Evolutionary conservation across 2,329 filamentous ascomycete genomes (phyloP).

Genomic region (Myrmaecium sp.): DNA sequence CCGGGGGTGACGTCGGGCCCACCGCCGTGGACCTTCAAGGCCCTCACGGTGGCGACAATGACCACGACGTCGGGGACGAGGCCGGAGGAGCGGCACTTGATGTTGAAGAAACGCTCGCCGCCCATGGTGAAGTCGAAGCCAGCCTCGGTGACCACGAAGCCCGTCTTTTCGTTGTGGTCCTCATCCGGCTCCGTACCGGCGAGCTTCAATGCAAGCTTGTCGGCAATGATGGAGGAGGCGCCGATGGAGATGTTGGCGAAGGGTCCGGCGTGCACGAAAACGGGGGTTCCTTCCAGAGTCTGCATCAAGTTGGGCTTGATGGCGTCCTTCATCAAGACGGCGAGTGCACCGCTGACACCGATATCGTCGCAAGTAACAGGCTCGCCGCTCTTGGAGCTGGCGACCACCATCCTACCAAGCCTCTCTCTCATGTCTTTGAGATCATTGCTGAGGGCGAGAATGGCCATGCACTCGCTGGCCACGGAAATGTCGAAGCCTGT

Average conservation of each 20-base stretch:
- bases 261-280: slow-evolving; percentile 92
- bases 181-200: slow-evolving; percentile 88
- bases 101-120: slow-evolving; percentile 98
- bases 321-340: slow-evolving; percentile 91
- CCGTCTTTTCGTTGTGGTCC: slow-evolving; percentile 63
- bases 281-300: slow-evolving; percentile 87
- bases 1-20: slow-evolving; percentile 87
- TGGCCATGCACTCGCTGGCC: slow-evolving; percentile 95
- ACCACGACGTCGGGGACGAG: slow-evolving; percentile 87
- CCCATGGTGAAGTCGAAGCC: slow-evolving; percentile 99
- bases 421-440: slow-evolving; percentile 82
- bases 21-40: slow-evolving; percentile 91
- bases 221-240: slow-evolving; percentile 85
- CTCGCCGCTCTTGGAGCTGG: slow-evolving; percentile 68
- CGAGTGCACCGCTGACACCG: slow-evolving; percentile 78
- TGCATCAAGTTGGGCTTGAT: slow-evolving; percentile 99
- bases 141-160: slow-evolving; percentile 90
- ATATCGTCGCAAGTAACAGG: slow-evolving; percentile 94
- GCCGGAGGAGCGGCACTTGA: slow-evolving; percentile 93
- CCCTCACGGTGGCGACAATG: slow-evolving; percentile 86
- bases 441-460: slow-evolving; percentile 80
- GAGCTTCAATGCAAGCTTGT: slow-evolving; percentile 90
- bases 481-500: slow-evolving; percentile 98
- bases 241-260: slow-evolving; percentile 98
- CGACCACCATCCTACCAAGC: slow-evolving; percentile 89